These are phyloP conservation scores for Tolypocladium tundrense DNA, from an alignment of 2,329 filamentous ascomycete genomes.

Conservation along the genomic window DNA sequence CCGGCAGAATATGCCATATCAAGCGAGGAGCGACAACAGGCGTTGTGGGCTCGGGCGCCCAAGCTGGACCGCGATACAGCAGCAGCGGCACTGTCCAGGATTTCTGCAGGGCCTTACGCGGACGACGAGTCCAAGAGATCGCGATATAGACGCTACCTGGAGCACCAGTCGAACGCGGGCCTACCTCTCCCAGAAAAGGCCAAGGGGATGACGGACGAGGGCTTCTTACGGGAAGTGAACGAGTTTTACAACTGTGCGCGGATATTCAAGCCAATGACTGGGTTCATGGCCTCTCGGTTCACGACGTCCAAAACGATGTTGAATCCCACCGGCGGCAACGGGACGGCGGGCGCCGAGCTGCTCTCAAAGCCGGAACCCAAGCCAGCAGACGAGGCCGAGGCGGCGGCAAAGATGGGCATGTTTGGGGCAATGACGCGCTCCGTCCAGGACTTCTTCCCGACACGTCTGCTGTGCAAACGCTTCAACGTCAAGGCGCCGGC, in stretches of 20 bases:
- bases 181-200: slow-evolving; percentile 40
- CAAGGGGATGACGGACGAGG: slow-evolving; percentile 43
- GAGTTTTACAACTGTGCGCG: slow-evolving; percentile 59
- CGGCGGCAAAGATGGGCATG: slow-evolving; percentile 85
- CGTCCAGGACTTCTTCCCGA: slow-evolving; percentile 63
- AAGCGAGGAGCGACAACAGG: slow-evolving; percentile 51
- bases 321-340: slow-evolving; percentile 11
- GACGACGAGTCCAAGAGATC: slow-evolving; percentile 69
- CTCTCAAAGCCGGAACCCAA: slow-evolving; percentile 23
- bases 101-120: slow-evolving; percentile 62
- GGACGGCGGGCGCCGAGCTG: slow-evolving; percentile 10
- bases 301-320: slow-evolving; percentile 54
- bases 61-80: slow-evolving; percentile 57
- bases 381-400: slow-evolving; percentile 60
- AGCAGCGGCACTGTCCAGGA: slow-evolving; percentile 56
- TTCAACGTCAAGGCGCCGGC: slow-evolving; percentile 78
- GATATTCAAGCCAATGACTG: slow-evolving; percentile 86
- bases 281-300: slow-evolving; percentile 88
- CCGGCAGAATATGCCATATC: slow-evolving; percentile 54
- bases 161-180: slow-evolving; percentile 49
- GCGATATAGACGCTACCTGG: slow-evolving; percentile 76
- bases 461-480: slow-evolving; percentile 80
- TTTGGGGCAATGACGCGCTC: slow-evolving; percentile 80
- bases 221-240: slow-evolving; percentile 69
- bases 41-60: slow-evolving; percentile 49